Percentiles rank a stretch among this genome's conserved stretches.
Conservation (phyloP, 1,284 basidiomycete genomes). For the Kwoniella shivajii region DNA sequence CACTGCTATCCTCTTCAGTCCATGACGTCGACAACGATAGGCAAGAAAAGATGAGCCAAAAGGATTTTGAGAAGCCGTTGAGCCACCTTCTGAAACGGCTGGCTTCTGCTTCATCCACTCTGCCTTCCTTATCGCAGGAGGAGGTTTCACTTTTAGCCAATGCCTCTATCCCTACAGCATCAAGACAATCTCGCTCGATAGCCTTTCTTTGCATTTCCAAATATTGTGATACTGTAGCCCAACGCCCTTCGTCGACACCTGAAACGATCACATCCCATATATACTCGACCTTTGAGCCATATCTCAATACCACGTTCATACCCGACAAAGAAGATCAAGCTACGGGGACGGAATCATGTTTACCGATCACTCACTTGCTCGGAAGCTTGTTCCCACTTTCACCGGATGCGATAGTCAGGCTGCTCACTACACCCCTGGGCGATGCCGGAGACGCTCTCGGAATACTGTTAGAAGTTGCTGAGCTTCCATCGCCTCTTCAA, state of each 20-base stretch:
- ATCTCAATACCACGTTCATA: conserved; percentile 14
- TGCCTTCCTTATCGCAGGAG: not conserved
- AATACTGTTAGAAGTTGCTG: conserved; percentile 45
- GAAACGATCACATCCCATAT: not conserved
- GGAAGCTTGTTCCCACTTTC: conserved; percentile 35
- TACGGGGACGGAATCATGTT: conserved; percentile 10
- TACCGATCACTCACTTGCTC: conserved; percentile 33
- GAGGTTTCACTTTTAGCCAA: conserved; percentile 29
- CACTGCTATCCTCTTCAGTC: too few species aligned
- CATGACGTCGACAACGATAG: too few species aligned
- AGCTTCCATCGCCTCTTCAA: conserved; percentile 44
- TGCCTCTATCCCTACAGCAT: conserved; percentile 21
- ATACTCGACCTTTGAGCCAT: conserved; percentile 11
- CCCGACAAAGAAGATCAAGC: conserved; percentile 10
- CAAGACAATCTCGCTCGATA: conserved; percentile 22
- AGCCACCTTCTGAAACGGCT: conserved; percentile 6
- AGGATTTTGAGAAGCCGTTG: too few species aligned
- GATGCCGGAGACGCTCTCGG: conserved; percentile 30
- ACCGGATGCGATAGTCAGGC: conserved; percentile 20
- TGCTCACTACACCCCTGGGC: conserved; percentile 31
- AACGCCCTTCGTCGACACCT: not conserved
- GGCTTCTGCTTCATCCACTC: conserved; percentile 2
- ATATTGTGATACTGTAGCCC: conserved; percentile 1
- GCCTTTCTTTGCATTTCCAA: conserved; percentile 36
- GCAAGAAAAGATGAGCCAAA: too few species aligned